Evolutionary conservation across 2,329 filamentous ascomycete species (phyloP), one percentile per base, ranked within the genome.

Genomic region (Fusarium nematophilum): DNA sequence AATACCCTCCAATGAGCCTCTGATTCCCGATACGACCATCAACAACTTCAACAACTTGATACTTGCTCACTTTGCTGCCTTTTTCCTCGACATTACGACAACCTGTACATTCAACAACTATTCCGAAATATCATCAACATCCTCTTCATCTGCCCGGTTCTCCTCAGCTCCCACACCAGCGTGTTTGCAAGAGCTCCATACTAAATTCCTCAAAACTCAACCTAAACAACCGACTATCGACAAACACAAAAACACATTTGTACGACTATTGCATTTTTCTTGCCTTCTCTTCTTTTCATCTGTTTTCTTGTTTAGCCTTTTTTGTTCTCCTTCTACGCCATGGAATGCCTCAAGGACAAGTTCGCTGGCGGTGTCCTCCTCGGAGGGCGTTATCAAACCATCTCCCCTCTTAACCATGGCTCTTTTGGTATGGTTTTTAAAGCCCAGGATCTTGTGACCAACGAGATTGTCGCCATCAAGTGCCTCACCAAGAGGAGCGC

Each of bases 341-440:
- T 96, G 92, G 91, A 93, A 80, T 96, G 92, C 83, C 86, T 96
- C 83, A 88, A 89, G 80, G 87, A 93, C 79, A 85, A 88, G 73
- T 95, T 97, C 79, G 81, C 87, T 72, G 83, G 87, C 77, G 92
- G 90, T 76, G 86, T 90, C 77, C 79, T 96, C 73, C 88, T 97
- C 73, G 88, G 91, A 74, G 93, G 92, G 76, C 93, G 95, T 67
- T 99, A 95, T 77, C 84, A 91, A 79, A 96, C 93, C 52, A 84
- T 97, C 72, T 91, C 93, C 67, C 93, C 95, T 53, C 90, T 99
- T 80, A 99, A 99, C 75, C 93, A 97, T 84, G 95, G 95, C 69
- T 98, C 95, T 51, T 99, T 98, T 73, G 95, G 95, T 73, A 96
- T 98, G 92, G 95, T 99, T 70, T 97, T 97, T 78, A 89, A 93